Base-by-base conservation (phyloP, 1,139 yeast species). In the Hyphopichia khmerensis region DNA sequence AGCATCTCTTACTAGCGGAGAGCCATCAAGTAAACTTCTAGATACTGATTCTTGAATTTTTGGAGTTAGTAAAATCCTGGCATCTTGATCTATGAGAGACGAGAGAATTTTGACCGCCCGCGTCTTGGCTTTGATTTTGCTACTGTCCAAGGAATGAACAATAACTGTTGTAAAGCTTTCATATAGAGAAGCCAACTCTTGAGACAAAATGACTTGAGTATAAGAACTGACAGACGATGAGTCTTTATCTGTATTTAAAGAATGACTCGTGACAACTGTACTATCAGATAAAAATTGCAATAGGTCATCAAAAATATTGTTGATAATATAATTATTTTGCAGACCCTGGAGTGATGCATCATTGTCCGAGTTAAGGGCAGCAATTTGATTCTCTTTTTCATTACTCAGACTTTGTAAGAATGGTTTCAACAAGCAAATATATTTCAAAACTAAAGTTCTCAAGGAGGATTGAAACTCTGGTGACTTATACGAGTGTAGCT, bases 1-100 rank as follows among this genome's bases (percentile, higher is more conserved):
- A 0, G 95, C 87, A 55, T 85, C 91, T 46, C 90, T 72, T 0
- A 88, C 93, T 42, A 83, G 74, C 0, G 95, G 80, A 1, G 91
- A 85, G 1, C 71, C 56, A 49, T 87, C 93, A 5, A 57, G 62
- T 32, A 88, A 62, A 40, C 82, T 64, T 9, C 62, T 65, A 1
- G 81, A 67, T 4, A 88, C 66, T 0, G 85, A 71, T 8, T 65
- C 66, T 48, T 76, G 82, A 4, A 87, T 75, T 19, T 66, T 63
- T 0, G 79, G 72, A 1, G 77, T 64, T 1, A 71, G 58, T 35
- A 87, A 59, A 29, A 87, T 60, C 0, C 64, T 51, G 1, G 80
- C 72, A 41, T 84, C 84, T 27, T 68, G 69, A n/a, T 72, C 71
- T 7, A 84, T 71, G 5, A 71, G 48, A 1, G 49, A 40, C 0